Evolutionary conservation across 2,329 filamentous ascomycete genomes (phyloP), one percentile per base, ranked within the genome.

Genomic region (Epichloe typhina): DNA sequence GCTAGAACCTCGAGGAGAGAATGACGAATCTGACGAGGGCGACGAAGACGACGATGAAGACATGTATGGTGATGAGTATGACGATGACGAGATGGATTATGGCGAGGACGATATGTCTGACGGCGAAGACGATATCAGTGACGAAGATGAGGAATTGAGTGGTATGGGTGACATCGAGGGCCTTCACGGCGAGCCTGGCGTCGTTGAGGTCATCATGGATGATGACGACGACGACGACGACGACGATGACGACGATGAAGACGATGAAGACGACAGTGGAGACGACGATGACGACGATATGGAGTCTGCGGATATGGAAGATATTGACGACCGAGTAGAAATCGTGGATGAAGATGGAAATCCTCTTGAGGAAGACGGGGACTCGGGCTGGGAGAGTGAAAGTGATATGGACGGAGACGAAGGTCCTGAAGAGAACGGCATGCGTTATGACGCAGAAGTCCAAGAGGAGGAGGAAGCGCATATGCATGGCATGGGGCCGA

Each of bases 41-140:
- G 81, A 86, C 52, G 83, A 69, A 54, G 75, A 80, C 54, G 88
- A 89, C 45, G 86, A 90, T 51, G 87, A 91, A 58, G 88, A 93
- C 59, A 93, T 95, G 86, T 95, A 95, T 58, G 86, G 89, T 47
- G 89, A 93, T 53, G 88, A 90, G 50, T 87, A 88, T 53, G 91
- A 88, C 58, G 91, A 88, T 58, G 88, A 95, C 38, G 91, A 95
- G 57, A 93, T 96, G 82, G 88, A 94, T 50, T 95, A 94, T 59
- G 77, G 74, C 21, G 88, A 93, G 43, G 86, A 91, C 57, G 89
- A 89, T 35, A 77, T 86, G 61, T 82, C 82, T 0, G 86, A 91
- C 61, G 87, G 87, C 52, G 86, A 89, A 60, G 87, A 93, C 57
- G 85, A 91, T 51, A 82, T 95, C 52, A 95, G 90, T 60, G 91